phyloP scores from a whole-genome alignment of 139 green algal species.

The Zygnema circumcarinatum region DNA sequence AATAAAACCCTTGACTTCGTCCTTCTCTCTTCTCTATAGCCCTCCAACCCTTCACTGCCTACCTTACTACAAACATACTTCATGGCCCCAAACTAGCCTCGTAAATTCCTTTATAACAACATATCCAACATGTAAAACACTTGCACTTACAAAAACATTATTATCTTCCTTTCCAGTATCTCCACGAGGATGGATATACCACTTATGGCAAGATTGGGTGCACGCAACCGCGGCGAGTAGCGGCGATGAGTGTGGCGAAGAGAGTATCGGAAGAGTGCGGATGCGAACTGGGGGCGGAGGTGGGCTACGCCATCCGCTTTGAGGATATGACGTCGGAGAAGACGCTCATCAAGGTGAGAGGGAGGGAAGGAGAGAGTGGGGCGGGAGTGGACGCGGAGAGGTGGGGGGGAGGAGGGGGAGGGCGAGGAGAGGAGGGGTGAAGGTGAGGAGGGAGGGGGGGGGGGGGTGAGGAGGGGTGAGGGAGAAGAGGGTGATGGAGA shows the following conservation, averaged over 20 bases:
- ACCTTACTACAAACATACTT: too few relatives aligned
- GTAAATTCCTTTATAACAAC: too few relatives aligned
- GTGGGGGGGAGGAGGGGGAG: not conserved
- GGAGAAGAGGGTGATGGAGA: too few relatives aligned
- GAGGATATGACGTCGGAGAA: slow-evolving; percentile 90
- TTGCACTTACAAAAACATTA: too few relatives aligned
- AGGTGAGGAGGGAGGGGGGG: too few relatives aligned
- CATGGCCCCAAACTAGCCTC: too few relatives aligned
- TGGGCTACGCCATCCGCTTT: slow-evolving; percentile 95
- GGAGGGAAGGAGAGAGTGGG: not conserved
- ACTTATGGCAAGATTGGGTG: slow-evolving; percentile 87
- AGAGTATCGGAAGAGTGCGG: slow-evolving; percentile 91
- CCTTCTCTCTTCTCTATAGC: too few relatives aligned
- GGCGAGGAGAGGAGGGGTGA: not conserved
- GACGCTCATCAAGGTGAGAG: slow-evolving; percentile 78
- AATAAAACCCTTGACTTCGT: too few relatives aligned
- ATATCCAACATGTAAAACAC: too few relatives aligned
- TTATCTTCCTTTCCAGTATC: too few relatives aligned
- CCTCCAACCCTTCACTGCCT: too few relatives aligned
- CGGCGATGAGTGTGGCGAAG: slow-evolving; percentile 96
- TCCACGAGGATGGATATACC: slow-evolving; percentile 91
- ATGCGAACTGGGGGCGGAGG: slow-evolving; percentile 76
- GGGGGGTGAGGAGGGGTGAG: too few relatives aligned
- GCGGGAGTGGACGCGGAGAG: not conserved
- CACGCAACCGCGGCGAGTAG: slow-evolving; percentile 94